Base-by-base conservation (phyloP, 768 basidiomycete genomes). In the Suillus luteus region DNA sequence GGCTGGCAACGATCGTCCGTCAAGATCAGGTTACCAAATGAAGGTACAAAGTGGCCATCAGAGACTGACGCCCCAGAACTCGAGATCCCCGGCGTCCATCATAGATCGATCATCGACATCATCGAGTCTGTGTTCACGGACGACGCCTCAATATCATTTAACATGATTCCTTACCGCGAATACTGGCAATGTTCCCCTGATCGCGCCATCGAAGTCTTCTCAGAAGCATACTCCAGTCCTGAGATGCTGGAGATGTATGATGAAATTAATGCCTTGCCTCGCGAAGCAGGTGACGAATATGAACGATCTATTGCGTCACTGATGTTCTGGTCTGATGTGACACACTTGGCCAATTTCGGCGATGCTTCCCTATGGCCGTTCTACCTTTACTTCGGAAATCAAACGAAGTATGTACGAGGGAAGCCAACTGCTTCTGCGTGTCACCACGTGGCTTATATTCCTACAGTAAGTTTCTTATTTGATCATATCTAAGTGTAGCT, bases 1-100 rank as follows among this genome's bases (percentile, higher is more conserved):
- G 59, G 69, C 69, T 1, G 77, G 76, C 74, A 68, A 61, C 2
- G 64, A 62, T 22, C 62, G 55, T 0, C 66, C 63, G 8, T 73
- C 72, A 22, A 70, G 62, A 61, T 74, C 70, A 43, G 55, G 24
- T 9, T 57, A 1, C 48, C 48, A 0, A 44, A 44, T 3, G 44
- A 44, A 6, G 44, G 44, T 3, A 44, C 1, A 9, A 44, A 44
- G 19, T 46, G n/a, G 44, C 0, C n/a, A 7, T 37, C 55, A 2
- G 55, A 66, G 41, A 9, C 8, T 5, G 60, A 61, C 4, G 40
- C 63, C 7, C 67, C 63, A 2, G 11, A 51, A 2, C 63, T 55
- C 3, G n/a, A 27, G 10, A 22, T 64, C 22, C 37, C 17, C 0
- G 27, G 35, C 0, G 10, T 38, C 19, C 33, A 59, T 15, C 41